A percentile compares a stretch with the other conserved stretches of the same genome.
Conservation (phyloP, 106 monocot genomes). For the Acanthochlamys bracteata region DNA sequence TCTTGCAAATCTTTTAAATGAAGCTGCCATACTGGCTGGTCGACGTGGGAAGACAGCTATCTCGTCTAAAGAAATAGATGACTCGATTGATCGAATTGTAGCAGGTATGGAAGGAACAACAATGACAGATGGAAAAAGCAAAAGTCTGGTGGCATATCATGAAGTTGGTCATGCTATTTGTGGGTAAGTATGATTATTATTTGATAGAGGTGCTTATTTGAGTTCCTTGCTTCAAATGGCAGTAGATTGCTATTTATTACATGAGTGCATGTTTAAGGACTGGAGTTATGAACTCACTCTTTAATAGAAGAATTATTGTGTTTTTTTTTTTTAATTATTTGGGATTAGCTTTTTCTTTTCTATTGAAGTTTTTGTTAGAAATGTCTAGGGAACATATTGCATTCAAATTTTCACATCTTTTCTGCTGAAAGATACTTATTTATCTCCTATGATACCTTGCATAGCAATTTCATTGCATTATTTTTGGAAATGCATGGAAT, state of each 20-base stretch:
- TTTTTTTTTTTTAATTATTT: neutral
- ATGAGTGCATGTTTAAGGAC: no score
- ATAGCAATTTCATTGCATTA: no score
- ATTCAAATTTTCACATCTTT: no score
- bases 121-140: conserved; percentile 98
- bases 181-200: conserved; percentile 46
- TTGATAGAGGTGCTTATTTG: neutral
- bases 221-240: no score
- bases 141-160: conserved; percentile 92
- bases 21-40: conserved; percentile 94
- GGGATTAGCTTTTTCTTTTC: neutral
- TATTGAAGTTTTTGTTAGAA: neutral
- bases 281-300: neutral
- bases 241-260: no score
- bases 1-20: conserved; percentile 94
- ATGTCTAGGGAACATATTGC: no score
- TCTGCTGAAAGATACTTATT: no score
- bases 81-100: conserved; percentile 95
- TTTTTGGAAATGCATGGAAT: no score
- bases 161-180: conserved; percentile 99
- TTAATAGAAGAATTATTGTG: no score
- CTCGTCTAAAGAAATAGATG: conserved; percentile 96
- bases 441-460: no score
- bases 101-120: conserved; percentile 99
- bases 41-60: conserved; percentile 77